These are phyloP conservation scores for Aspergillus neotritici DNA, from an alignment of 2,329 filamentous ascomycete genomes.

Conservation along the genomic window DNA sequence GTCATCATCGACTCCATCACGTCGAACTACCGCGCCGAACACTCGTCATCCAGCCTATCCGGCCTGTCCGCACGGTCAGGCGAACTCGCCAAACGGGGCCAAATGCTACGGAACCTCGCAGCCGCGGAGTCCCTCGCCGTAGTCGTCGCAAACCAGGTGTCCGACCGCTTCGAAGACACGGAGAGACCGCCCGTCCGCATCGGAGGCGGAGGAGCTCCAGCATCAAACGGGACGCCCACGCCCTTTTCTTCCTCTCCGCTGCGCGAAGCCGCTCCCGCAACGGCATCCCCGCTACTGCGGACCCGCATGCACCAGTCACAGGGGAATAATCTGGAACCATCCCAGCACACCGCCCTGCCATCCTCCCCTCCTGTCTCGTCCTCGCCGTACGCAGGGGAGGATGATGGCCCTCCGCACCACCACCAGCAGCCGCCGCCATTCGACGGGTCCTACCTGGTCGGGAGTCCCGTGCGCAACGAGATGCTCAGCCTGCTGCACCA, in stretches of 20 bases:
- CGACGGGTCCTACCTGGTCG: slow-evolving; percentile 34
- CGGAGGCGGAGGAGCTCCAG: background rate
- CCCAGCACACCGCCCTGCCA: slow-evolving; percentile 12
- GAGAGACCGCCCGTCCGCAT: slow-evolving; percentile 11
- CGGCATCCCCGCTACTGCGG: slow-evolving; percentile 18
- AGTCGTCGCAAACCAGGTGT: slow-evolving; percentile 92
- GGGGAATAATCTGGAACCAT: slow-evolving; percentile 13
- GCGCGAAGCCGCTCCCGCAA: slow-evolving; percentile 13
- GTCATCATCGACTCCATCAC: slow-evolving; percentile 87
- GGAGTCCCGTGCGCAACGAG: slow-evolving; percentile 37
- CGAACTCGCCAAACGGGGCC: slow-evolving; percentile 70
- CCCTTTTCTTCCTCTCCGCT: slow-evolving; percentile 11
- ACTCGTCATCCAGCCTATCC: slow-evolving; percentile 33
- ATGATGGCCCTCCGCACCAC: slow-evolving; percentile 14
- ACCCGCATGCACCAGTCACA: slow-evolving; percentile 6
- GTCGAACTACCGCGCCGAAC: slow-evolving; percentile 92
- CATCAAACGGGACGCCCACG: slow-evolving; percentile 5
- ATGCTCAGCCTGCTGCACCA: slow-evolving; percentile 78
- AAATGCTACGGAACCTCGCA: slow-evolving; percentile 70
- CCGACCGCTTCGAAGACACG: slow-evolving; percentile 65
- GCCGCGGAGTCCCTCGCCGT: slow-evolving; percentile 69
- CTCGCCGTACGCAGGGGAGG: slow-evolving; percentile 24
- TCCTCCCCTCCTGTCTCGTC: slow-evolving; percentile 26
- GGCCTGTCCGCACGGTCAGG: slow-evolving; percentile 67
- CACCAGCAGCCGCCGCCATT: slow-evolving; percentile 14